A percentile compares a stretch with the other conserved stretches of the same genome.
These are phyloP conservation scores for Penicillium sp. DNA, from an alignment of 2,329 filamentous ascomycete species.

Conservation along the genomic window DNA sequence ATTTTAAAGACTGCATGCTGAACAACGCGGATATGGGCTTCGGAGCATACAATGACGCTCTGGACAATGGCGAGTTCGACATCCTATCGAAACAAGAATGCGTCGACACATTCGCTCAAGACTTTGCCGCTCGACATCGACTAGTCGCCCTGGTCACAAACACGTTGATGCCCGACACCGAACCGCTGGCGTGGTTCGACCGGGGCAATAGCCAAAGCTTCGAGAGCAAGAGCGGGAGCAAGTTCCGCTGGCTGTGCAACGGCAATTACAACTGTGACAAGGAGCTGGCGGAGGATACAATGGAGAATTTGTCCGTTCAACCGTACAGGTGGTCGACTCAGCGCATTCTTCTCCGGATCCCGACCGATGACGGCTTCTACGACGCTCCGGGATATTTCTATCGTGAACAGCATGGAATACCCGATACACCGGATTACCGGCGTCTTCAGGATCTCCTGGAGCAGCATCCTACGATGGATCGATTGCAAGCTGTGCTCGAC, in stretches of 20 bases:
- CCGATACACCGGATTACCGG: background rate
- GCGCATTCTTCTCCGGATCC: background rate
- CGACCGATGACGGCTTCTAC: background rate
- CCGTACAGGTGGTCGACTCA: constrained; percentile 4
- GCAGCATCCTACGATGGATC: background rate
- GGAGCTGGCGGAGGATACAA: background rate
- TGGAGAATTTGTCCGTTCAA: background rate
- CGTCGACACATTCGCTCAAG: constrained; percentile 6
- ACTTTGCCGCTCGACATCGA: constrained; percentile 7
- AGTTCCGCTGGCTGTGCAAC: constrained; percentile 7
- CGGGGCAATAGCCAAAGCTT: background rate
- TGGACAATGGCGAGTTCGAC: background rate
- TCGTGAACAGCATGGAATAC: background rate
- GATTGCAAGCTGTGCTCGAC: constrained; percentile 4
- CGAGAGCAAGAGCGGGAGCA: background rate
- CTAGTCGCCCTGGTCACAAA: constrained; percentile 8
- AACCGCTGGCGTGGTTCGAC: background rate
- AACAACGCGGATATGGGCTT: background rate
- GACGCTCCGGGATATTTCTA: background rate
- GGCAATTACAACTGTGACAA: constrained; percentile 3
- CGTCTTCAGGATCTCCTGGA: constrained; percentile 3
- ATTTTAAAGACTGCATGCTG: background rate
- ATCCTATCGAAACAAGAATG: constrained; percentile 9
- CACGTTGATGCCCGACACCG: background rate
- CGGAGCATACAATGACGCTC: background rate